phyloP scores from a whole-genome alignment of 2,329 filamentous ascomycete species.

The Penicillium sp. region DNA sequence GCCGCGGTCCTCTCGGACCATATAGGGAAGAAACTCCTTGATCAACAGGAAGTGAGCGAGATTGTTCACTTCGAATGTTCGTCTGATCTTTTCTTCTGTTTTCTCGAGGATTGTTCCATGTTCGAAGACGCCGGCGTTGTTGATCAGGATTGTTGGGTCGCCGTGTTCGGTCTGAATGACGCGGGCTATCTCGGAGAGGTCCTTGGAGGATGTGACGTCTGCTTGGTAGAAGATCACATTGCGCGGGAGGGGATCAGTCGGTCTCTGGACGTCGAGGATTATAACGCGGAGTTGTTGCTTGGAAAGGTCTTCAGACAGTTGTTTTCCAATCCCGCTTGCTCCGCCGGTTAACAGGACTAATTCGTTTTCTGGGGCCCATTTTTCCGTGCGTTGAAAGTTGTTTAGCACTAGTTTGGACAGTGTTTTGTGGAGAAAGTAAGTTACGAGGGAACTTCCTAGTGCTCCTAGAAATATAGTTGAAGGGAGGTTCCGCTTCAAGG shows the following conservation, averaged over 20 bases:
- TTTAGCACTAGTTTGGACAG: neutral
- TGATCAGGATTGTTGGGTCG: constrained; percentile 43
- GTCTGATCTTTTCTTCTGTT: constrained; percentile 39
- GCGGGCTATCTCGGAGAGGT: constrained; percentile 24
- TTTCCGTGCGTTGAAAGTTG: neutral
- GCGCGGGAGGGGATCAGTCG: constrained; percentile 3
- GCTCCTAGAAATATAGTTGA: neutral
- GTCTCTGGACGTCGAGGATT: constrained; percentile 11
- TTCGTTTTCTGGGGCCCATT: constrained; percentile 14
- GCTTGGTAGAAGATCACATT: constrained; percentile 25
- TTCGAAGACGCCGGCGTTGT: constrained; percentile 48
- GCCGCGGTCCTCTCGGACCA: constrained; percentile 50
- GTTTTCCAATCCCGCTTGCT: constrained; percentile 20
- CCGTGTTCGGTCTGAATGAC: constrained; percentile 35
- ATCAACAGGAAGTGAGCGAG: constrained; percentile 49
- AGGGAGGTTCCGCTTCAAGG: neutral
- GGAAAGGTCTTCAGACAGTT: constrained; percentile 20
- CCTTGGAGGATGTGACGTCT: constrained; percentile 26
- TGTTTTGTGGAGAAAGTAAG: neutral
- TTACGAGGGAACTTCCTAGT: neutral
- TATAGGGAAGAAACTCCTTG: constrained; percentile 49
- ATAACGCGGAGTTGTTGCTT: constrained; percentile 8
- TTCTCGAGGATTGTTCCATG: constrained; percentile 45
- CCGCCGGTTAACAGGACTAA: constrained; percentile 23
- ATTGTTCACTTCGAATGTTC: constrained; percentile 50